Base-by-base conservation (phyloP, 148 eudicot genomes). In the Cornus controversa region DNA sequence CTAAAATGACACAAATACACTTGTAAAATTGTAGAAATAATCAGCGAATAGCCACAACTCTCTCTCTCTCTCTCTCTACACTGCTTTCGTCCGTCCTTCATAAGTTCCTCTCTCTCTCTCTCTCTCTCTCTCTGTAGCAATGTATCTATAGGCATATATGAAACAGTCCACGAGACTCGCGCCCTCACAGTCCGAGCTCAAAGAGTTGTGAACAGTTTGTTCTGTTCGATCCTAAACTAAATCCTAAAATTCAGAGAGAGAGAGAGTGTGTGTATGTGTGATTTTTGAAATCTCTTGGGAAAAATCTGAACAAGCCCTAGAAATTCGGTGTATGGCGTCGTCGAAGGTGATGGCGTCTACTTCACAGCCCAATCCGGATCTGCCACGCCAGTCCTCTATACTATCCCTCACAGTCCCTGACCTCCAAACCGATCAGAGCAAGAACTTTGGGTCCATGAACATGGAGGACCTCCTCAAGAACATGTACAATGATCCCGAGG, bases 391-490 rank as follows among this genome's bases (percentile, higher is more conserved):
- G 54, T 78, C 83, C 53, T 58, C 81, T 42, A 11, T 36, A 64
- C 80, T 69, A 24, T 37, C 74, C 76, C 74, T 75, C 77, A 6
- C 74, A 45, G 57, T 50, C 15, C n/a, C 81, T 26, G 81, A 78
- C 45, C 64, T 76, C 62, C 74, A 71, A n/a, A 29, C 36, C 34
- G 79, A 69, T 77, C 80, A 70, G 63, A 63, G 62, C 70, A 81
- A 57, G 42, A 37, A 26, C 70, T 75, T 80, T 18, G 84, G 83
- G 5, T 85, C 88, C 60, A 85, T 83, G 84, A 85, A 81, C 82
- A 90, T 90, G 93, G 93, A 90, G 27, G 89, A 90, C 0, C 20
- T 87, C 25, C 77, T 90, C 42, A 79, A 78, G 75, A 86, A 86
- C 75, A 86, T 90, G 25, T 90, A 86, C 71, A 53, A 84, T 73